phyloP scores from a whole-genome alignment of 1,284 basidiomycete species.

The Ceratobasidium sp. region DNA sequence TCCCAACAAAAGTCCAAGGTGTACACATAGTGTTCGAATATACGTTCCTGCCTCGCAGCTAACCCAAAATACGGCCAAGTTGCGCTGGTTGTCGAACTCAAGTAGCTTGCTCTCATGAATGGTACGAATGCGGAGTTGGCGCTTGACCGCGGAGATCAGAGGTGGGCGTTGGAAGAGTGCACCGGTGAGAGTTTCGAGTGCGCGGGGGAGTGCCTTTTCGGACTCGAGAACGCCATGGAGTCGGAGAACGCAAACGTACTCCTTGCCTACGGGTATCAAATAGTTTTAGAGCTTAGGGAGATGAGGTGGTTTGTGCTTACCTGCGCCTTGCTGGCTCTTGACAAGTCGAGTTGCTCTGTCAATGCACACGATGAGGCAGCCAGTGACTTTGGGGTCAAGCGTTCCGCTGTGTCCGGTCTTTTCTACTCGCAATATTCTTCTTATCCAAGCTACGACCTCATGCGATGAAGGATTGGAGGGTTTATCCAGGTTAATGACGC shows the following conservation, averaged over 20 bases:
- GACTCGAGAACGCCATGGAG: conserved; percentile 87
- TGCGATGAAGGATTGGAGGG: conserved; percentile 99
- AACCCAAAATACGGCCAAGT: conserved; percentile 98
- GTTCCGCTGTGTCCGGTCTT: conserved; percentile 99
- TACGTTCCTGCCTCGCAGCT: conserved; percentile 99
- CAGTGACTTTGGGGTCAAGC: conserved; percentile 98
- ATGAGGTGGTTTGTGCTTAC: conserved; percentile 60
- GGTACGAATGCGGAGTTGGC: conserved; percentile 97
- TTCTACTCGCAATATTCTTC: conserved; percentile 94
- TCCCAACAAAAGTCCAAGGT: conserved; percentile 93
- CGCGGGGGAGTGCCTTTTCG: conserved; percentile 89
- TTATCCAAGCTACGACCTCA: conserved; percentile 99
- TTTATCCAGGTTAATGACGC: conserved; percentile 99
- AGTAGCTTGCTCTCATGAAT: conserved; percentile 97
- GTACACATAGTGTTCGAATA: conserved; percentile 98
- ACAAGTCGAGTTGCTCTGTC: conserved; percentile 99
- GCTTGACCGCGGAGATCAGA: conserved; percentile 98
- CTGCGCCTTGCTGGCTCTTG: conserved; percentile 97
- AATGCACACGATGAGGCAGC: conserved; percentile 98
- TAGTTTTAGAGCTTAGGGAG: neutral
- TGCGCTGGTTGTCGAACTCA: conserved; percentile 98
- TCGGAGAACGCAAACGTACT: conserved; percentile 97
- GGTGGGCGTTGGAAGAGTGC: conserved; percentile 99
- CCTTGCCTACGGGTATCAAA: conserved; percentile 77
- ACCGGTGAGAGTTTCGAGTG: conserved; percentile 96